Evolutionary conservation across 306 rosid species (phyloP).

Genomic region (Citrullus amarus): DNA sequence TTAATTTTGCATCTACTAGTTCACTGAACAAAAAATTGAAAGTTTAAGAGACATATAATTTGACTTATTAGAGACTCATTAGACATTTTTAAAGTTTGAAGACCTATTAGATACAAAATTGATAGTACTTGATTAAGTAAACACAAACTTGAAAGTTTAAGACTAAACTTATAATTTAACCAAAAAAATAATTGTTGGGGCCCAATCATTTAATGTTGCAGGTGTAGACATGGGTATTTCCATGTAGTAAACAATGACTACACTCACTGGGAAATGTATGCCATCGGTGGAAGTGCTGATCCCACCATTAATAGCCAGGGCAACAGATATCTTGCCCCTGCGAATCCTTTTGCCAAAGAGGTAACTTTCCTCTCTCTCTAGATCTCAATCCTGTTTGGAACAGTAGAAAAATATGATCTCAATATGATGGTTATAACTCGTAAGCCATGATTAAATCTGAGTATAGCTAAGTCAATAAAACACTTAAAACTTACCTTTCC

Average conservation of each 20-base stretch:
- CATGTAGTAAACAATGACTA: conserved; percentile 98
- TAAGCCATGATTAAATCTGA: background rate
- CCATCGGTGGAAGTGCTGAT: conserved; percentile 94
- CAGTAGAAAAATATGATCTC: background rate
- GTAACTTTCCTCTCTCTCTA: conserved; percentile 20
- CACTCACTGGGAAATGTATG: conserved; percentile 97
- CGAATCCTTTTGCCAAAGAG: conserved; percentile 71
- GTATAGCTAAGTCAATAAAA: no score
- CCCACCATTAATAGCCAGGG: conserved; percentile 99
- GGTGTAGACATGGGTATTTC: conserved; percentile 96
- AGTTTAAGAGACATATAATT: no score
- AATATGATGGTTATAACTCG: background rate
- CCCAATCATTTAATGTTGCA: conserved; percentile 26
- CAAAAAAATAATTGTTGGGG: background rate
- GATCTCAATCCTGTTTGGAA: background rate
- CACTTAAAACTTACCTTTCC: background rate
- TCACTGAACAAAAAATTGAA: no score
- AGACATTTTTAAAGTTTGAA: no score
- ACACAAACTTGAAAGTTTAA: no score
- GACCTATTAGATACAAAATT: no score
- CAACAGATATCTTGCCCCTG: conserved; percentile 88
- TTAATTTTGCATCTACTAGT: no score
- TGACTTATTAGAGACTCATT: no score
- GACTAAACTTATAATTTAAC: background rate
- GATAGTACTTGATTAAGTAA: no score